Evolutionary conservation across 2,329 filamentous ascomycete genomes (phyloP), one percentile per base, ranked within the genome.

Genomic region (Aspergillus sp.): DNA sequence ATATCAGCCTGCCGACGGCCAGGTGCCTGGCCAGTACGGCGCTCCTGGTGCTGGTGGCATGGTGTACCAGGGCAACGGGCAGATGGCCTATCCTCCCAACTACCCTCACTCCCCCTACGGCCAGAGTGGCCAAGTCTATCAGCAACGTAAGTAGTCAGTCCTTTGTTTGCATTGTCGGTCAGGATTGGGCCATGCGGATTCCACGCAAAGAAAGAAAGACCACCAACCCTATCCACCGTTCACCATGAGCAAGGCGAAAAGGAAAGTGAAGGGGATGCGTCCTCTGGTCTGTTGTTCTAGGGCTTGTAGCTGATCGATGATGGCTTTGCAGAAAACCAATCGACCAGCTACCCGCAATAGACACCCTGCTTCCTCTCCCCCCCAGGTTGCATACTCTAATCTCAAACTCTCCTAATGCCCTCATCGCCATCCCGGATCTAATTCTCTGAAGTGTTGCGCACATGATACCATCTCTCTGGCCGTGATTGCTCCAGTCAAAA

Each of bases 21-120:
- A 81, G 61, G 76, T 80, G 19, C 76, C 79, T 68, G 78, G 71
- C 53, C 85, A 87, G 63, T 91, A 91, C 64, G 81, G 85, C 38
- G 79, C 83, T n/a, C 83, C 85, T 47, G 71, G 70, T 47, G 68
- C 16, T 13, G 19, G 68, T 49, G 73, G 72, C 19, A 75, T 78
- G 64, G 76, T 78, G 51, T 78, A 78, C 57, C 73, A 75, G 60
- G 71, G 71, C 53, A 78, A 78, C 53, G 75, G 75, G 49, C 76
- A 78, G 60, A 77, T 78, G 64, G 66, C 64, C 31, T 77, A 77
- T 57, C 72, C 72, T 58, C 67, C 71, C 52, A 76, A 75, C 62
- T 79, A 79, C 58, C 76, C 76, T 54, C 76, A 78, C 64, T 78
- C 76, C 48, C 76, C 76, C 20, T 79, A 79, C 61, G 73, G 66